Base-by-base conservation (phyloP, 768 basidiomycete genomes). In the Auricularia sp. region DNA sequence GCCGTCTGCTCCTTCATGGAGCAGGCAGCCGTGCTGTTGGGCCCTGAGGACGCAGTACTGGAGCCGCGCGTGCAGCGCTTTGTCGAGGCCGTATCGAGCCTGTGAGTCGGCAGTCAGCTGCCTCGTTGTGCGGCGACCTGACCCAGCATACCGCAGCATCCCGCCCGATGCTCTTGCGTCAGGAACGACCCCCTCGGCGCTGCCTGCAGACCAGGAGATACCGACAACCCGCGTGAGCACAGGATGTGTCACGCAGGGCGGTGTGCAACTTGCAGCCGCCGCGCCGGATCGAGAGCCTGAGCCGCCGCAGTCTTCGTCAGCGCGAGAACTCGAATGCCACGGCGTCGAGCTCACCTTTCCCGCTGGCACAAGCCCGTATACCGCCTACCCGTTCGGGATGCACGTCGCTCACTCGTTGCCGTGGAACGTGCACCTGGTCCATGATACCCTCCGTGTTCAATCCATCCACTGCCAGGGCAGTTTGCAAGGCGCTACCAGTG, bases 321-420 rank as follows among this genome's bases (percentile, higher is more conserved):
- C 14, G 21, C 7, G 21, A 1, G 10, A 51, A 18, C 21, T 16
- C 47, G 16, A 18, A 51, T 51, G 47, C 10, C 14, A 10, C 1
- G 7, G 47, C 21, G 6, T 12, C 47, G 21, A 18, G 47, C 36
- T 69, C 21, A 42, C 29, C 35, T 29, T 66, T 39, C 67, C 61
- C 14, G 8, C 35, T 14, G 65, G 65, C 61, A 16, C 51, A 4
- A 68, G 36, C 39, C 65, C 64, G 33, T 64, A 68, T 44, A n/a
- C 56, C 16, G 58, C 67, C 18, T 69, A 69, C 61, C 68, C 65
- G 10, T 69, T 69, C 61, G 62, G 61, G 35, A 42, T 69, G 21
- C 68, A 69, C 39, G 54, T 44, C 33, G 29, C 7, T 4, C 21
- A 53, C 43, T 36, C 33, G 29, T 42, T 66, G 23, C 68, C 65